A percentile compares a stretch with the other conserved stretches of the same genome.
Evolutionary conservation across 169 alveolate species (phyloP).

Genomic region (Cyclospora cayetanensis): DNA sequence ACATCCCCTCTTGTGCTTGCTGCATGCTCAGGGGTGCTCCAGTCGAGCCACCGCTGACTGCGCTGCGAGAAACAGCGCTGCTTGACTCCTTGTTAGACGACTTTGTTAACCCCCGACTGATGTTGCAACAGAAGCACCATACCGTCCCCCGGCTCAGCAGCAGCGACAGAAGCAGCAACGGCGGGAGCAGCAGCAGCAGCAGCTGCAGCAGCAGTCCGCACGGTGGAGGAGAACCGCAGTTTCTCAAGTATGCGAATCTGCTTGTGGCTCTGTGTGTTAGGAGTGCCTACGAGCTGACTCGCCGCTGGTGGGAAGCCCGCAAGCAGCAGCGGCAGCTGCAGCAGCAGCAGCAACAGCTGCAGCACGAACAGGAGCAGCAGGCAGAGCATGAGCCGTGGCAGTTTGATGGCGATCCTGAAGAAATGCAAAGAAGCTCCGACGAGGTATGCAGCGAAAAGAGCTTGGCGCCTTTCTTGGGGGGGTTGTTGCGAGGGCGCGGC

Average conservation of each 20-base stretch:
- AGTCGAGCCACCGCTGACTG: slow-evolving; percentile 40
- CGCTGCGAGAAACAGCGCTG: slow-evolving; percentile 61
- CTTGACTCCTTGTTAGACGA: slow-evolving; percentile 47
- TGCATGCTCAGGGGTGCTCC: slow-evolving; percentile 24
- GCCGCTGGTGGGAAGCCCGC: slow-evolving; percentile 42
- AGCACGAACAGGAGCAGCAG: background rate
- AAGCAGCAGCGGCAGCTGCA: slow-evolving; percentile 14
- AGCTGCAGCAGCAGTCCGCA: background rate
- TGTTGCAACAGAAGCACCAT: slow-evolving; percentile 17
- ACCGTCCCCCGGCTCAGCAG: background rate
- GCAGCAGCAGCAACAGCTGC: slow-evolving; percentile 29
- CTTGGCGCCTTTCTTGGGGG: no score
- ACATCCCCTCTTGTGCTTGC: no score
- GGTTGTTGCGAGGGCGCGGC: no score
- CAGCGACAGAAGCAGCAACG: slow-evolving; percentile 25
- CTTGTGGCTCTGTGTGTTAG: slow-evolving; percentile 56
- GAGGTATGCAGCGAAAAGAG: no score
- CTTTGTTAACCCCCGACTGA: slow-evolving; percentile 36
- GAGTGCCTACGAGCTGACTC: slow-evolving; percentile 59
- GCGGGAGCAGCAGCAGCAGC: slow-evolving; percentile 25
- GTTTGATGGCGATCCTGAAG: background rate
- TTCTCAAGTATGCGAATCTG: slow-evolving; percentile 39
- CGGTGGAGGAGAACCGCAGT: slow-evolving; percentile 50
- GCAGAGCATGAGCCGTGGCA: slow-evolving; percentile 19
- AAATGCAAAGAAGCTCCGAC: slow-evolving; percentile 14